These are phyloP conservation scores for Dendrocalamus latiflorus DNA, from an alignment of 202 grass and related monocot genomes.

Conservation along the genomic window DNA sequence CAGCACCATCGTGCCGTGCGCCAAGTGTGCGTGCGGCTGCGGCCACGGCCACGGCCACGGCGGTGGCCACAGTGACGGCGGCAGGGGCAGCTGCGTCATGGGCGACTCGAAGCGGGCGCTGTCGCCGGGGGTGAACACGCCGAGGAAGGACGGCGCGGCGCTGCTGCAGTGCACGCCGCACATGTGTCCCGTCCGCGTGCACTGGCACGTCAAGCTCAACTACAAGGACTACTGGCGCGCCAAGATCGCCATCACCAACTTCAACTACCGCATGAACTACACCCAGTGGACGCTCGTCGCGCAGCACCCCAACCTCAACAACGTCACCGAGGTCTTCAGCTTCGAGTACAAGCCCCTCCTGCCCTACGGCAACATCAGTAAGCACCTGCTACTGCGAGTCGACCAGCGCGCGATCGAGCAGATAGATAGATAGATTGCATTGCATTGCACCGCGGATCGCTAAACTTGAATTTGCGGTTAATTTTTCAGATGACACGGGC, in stretches of 20 bases:
- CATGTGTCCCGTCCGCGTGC: slow-evolving; percentile 95
- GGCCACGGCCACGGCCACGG: too few species aligned
- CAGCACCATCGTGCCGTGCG: too few species aligned
- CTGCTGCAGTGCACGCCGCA: slow-evolving; percentile 88
- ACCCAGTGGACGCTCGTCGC: slow-evolving; percentile 93
- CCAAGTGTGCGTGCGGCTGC: too few species aligned
- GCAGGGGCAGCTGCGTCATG: too few species aligned
- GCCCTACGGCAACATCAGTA: slow-evolving; percentile 67
- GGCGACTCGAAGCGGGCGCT: too few species aligned
- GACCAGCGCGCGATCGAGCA: background rate
- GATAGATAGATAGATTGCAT: too few species aligned
- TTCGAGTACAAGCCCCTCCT: slow-evolving; percentile 85
- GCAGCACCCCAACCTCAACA: slow-evolving; percentile 92
- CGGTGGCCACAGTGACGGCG: too few species aligned
- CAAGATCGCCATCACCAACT: slow-evolving; percentile 88
- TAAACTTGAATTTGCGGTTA: background rate
- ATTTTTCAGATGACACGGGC: slow-evolving; percentile 62
- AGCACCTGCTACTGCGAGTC: background rate
- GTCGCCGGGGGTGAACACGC: too few species aligned
- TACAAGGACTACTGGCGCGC: slow-evolving; percentile 94
- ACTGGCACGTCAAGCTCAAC: slow-evolving; percentile 98
- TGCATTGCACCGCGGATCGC: background rate
- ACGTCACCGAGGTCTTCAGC: slow-evolving; percentile 93
- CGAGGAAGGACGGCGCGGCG: too few species aligned
- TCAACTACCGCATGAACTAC: slow-evolving; percentile 96